phyloP scores from a whole-genome alignment of 2,329 filamentous ascomycete genomes.

The Pseudogymnoascus destructans region DNA sequence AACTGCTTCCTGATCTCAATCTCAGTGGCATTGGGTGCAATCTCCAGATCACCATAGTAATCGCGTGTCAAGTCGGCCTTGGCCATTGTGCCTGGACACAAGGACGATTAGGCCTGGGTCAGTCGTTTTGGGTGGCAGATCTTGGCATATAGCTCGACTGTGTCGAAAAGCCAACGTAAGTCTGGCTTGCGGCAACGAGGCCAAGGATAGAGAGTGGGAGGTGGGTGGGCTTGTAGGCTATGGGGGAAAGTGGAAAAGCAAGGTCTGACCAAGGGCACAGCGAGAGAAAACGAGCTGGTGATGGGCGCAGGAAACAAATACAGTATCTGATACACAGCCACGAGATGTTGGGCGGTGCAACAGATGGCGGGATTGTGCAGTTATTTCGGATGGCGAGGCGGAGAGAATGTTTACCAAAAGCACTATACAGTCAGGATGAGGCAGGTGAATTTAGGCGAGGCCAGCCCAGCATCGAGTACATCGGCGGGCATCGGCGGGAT shows the following conservation, averaged over 20 bases:
- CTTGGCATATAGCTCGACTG: neutral
- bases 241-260: neutral
- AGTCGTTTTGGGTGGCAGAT: neutral
- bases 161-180: neutral
- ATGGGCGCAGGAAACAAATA: neutral
- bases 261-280: neutral
- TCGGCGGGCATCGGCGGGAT: neutral
- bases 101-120: neutral
- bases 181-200: neutral
- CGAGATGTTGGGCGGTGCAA: neutral
- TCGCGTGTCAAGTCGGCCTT: constrained; percentile 32
- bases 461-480: neutral
- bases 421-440: neutral
- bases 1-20: constrained; percentile 60
- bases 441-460: neutral
- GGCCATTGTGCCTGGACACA: constrained; percentile 19
- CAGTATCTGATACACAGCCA: neutral
- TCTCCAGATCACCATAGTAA: constrained; percentile 56
- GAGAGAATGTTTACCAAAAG: neutral
- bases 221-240: neutral
- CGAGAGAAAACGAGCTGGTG: neutral
- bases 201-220: neutral
- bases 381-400: neutral
- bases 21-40: constrained; percentile 42
- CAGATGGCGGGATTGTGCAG: neutral